Evolutionary conservation across 805 yeast genomes (phyloP).

Genomic region (Teunomyces gatunensis): DNA sequence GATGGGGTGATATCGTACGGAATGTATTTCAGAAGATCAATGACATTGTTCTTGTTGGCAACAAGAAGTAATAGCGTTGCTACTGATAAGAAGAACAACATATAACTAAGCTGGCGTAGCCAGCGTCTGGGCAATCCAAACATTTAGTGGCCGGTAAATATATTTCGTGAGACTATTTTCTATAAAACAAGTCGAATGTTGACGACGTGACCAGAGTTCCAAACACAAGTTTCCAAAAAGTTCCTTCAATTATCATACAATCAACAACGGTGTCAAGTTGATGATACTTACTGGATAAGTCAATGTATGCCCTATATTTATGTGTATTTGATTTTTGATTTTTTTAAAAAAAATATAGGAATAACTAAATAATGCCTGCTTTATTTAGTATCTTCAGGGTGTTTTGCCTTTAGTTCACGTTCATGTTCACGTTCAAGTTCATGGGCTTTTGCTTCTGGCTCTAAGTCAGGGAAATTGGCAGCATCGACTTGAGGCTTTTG

Average conservation of each 20-base stretch:
- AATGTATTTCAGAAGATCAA: conserved; percentile 30
- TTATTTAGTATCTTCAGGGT: not conserved
- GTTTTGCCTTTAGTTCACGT: not conserved
- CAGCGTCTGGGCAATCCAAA: conserved; percentile 31
- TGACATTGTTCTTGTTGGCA: conserved; percentile 39
- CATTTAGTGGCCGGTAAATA: conserved; percentile 4
- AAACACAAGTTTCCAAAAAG: too few relatives aligned
- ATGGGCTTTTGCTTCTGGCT: conserved; percentile 30
- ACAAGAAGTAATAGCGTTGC: conserved; percentile 27
- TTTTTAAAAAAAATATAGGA: too few relatives aligned
- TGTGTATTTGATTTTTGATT: too few relatives aligned
- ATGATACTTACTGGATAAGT: too few relatives aligned
- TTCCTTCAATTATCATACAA: too few relatives aligned
- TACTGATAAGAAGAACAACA: conserved; percentile 14
- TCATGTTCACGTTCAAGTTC: conserved; percentile 14
- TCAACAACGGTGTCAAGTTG: too few relatives aligned
- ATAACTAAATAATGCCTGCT: not conserved
- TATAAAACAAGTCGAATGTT: too few relatives aligned
- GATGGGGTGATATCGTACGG: conserved; percentile 7
- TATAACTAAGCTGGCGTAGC: conserved; percentile 26
- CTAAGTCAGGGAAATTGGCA: conserved; percentile 29
- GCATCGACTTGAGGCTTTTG: conserved; percentile 24
- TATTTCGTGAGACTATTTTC: not conserved
- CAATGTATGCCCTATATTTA: too few relatives aligned
- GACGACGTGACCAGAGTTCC: too few relatives aligned